A percentile compares a stretch with the other conserved stretches of the same genome.
Conservation (phyloP, 352 stramenopile species). For the Blastocystis sp. region DNA sequence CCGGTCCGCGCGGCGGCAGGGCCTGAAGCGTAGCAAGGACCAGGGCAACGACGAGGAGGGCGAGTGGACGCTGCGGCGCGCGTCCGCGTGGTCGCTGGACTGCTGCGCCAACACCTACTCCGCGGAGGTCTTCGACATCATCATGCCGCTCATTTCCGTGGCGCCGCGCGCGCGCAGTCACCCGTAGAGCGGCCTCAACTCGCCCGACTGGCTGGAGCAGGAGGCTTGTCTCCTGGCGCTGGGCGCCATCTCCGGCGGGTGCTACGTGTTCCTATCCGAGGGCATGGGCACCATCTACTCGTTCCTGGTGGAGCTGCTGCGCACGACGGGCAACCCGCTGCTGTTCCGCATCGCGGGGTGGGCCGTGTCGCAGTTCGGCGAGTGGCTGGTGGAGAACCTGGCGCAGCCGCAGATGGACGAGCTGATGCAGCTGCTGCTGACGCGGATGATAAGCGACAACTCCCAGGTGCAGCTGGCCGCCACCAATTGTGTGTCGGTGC, state of each 20-base stretch:
- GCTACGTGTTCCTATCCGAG: constrained; percentile 15
- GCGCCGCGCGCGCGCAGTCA: not conserved
- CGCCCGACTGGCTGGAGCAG: constrained; percentile 29
- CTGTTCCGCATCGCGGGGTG: constrained; percentile 19
- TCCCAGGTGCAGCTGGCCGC: constrained; percentile 34
- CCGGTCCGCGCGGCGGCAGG: not conserved
- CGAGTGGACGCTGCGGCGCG: constrained; percentile 55
- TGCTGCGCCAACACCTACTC: constrained; percentile 16
- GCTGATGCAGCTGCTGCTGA: constrained; percentile 25
- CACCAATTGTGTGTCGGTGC: constrained; percentile 2
- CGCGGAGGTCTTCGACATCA: constrained; percentile 53
- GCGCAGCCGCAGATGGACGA: not conserved
- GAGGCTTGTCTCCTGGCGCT: constrained; percentile 8
- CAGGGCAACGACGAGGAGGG: not conserved
- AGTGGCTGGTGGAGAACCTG: constrained; percentile 28
- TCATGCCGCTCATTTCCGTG: constrained; percentile 14
- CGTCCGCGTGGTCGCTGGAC: constrained; percentile 38
- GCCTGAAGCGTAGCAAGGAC: not conserved
- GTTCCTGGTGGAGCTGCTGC: constrained; percentile 5
- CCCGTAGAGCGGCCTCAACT: constrained; percentile 9
- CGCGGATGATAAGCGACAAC: not conserved
- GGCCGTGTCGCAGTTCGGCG: not conserved
- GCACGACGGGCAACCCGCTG: not conserved
- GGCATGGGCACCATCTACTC: constrained; percentile 13
- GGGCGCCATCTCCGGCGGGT: constrained; percentile 54